These are phyloP conservation scores for Trichocladium uniseriatum DNA, from an alignment of 495 filamentous ascomycete genomes.

Conservation along the genomic window DNA sequence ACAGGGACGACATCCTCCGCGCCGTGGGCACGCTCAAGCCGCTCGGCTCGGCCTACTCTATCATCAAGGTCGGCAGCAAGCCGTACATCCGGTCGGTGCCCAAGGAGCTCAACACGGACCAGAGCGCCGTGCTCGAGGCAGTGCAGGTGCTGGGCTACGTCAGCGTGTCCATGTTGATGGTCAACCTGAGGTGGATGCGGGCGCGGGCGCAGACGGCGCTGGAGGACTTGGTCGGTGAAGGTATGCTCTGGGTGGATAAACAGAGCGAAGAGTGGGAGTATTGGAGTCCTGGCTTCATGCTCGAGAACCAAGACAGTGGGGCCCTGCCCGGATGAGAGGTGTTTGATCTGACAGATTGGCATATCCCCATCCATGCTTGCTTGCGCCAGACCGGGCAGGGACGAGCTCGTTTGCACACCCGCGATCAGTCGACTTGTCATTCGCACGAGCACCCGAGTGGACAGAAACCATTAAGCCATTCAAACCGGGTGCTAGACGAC, in stretches of 20 bases:
- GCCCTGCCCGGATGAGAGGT: constrained; percentile 1
- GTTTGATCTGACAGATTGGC: neutral
- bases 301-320: constrained; percentile 21
- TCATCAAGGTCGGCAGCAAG: constrained; percentile 69
- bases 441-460: too few species aligned
- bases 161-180: constrained; percentile 79
- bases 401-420: too few species aligned
- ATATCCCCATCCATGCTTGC: too few species aligned
- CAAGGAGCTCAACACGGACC: constrained; percentile 93
- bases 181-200: constrained; percentile 81
- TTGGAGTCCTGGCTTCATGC: constrained; percentile 70
- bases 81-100: constrained; percentile 87
- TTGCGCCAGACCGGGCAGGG: too few species aligned
- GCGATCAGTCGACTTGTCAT: too few species aligned
- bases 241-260: constrained; percentile 87
- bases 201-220: constrained; percentile 80
- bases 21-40: constrained; percentile 83
- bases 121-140: constrained; percentile 82
- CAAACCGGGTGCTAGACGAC: too few species aligned
- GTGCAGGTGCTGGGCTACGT: constrained; percentile 81
- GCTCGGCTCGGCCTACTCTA: constrained; percentile 77
- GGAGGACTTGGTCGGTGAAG: constrained; percentile 83
- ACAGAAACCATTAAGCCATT: too few species aligned
- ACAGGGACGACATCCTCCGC: constrained; percentile 79
- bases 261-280: constrained; percentile 87